phyloP scores from a whole-genome alignment of 306 rosid genomes.

The Mimosa bimucronata region DNA sequence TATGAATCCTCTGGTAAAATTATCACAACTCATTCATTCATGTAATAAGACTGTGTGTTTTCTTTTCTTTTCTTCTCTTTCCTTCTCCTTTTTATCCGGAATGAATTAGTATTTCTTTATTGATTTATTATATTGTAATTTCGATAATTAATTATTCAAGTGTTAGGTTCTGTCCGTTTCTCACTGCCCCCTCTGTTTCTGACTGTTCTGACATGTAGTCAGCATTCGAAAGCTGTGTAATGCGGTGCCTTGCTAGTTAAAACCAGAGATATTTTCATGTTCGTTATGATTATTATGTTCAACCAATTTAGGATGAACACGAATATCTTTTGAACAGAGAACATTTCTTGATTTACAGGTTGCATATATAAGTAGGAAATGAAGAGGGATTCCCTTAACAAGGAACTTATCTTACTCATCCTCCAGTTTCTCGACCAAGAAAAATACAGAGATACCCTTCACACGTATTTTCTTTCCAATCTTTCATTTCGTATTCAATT shows the following conservation, averaged over 20 bases:
- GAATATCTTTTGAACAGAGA: neutral
- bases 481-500: neutral
- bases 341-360: constrained; percentile 23
- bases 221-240: neutral
- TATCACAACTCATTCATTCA: neutral
- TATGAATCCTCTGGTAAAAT: too few relatives aligned
- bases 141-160: neutral
- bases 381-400: neutral
- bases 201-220: neutral
- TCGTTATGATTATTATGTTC: neutral
- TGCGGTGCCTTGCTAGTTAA: neutral
- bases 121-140: neutral
- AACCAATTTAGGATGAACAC: neutral
- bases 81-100: neutral
- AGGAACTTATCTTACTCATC: constrained; percentile 34
- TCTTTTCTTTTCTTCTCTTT: neutral
- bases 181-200: neutral
- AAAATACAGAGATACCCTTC: constrained; percentile 32
- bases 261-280: neutral
- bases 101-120: neutral
- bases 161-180: neutral
- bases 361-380: constrained; percentile 30
- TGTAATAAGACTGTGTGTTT: neutral
- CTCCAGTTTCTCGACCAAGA: constrained; percentile 38
- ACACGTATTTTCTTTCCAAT: constrained; percentile 14